Conservation (phyloP, 108 stramenopile genomes). For the Skeletonema potamos region DNA sequence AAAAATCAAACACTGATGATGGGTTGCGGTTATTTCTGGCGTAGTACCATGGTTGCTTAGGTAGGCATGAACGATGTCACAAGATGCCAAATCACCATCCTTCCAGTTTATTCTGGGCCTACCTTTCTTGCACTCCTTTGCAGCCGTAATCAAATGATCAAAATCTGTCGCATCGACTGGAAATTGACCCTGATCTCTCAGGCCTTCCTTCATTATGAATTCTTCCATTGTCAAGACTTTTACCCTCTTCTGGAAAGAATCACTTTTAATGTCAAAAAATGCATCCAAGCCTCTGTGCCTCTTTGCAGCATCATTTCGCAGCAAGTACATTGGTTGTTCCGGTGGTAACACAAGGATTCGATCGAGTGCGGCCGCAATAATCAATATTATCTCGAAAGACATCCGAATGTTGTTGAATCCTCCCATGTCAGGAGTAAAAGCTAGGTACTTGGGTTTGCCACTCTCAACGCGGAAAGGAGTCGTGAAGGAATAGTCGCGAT, state of each 20-base stretch:
- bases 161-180: slow-evolving; percentile 38
- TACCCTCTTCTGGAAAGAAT: slow-evolving; percentile 52
- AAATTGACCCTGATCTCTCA: slow-evolving; percentile 42
- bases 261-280: slow-evolving; percentile 72
- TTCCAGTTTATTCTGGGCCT: slow-evolving; percentile 1
- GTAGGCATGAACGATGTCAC: slow-evolving; percentile 47
- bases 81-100: slow-evolving; percentile 12
- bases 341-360: slow-evolving; percentile 85
- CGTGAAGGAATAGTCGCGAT: slow-evolving; percentile 44
- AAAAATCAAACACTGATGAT: slow-evolving; percentile 56
- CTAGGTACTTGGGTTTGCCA: slow-evolving; percentile 38
- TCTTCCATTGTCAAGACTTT: slow-evolving; percentile 61
- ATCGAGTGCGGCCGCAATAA: slow-evolving; percentile 76
- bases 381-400: slow-evolving; percentile 80
- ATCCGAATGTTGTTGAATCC: slow-evolving; percentile 81
- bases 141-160: slow-evolving; percentile 34
- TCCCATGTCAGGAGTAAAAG: slow-evolving; percentile 66
- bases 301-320: slow-evolving; percentile 57
- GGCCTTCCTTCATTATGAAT: slow-evolving; percentile 56
- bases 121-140: slow-evolving; percentile 45
- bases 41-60: slow-evolving; percentile 38
- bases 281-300: slow-evolving; percentile 72
- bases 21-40: slow-evolving; percentile 40
- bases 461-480: slow-evolving; percentile 42
- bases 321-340: slow-evolving; percentile 74